Base-by-base conservation (phyloP, 305 asterid species). In the Withania somnifera region DNA sequence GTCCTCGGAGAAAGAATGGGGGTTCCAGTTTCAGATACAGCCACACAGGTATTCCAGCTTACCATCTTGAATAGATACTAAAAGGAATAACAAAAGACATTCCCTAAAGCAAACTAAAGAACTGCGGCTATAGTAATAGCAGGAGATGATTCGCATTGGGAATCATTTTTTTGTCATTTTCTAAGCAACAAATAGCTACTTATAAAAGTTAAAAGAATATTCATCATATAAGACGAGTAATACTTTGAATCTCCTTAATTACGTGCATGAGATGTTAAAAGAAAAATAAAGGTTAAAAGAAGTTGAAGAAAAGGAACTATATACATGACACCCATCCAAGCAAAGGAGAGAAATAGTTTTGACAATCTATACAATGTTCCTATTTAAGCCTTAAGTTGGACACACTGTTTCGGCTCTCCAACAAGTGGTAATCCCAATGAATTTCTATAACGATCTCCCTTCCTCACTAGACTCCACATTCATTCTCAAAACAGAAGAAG, bases 401-500 rank as follows among this genome's bases (percentile, higher is more conserved):
- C 24, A 73, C 58, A 14, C 60, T 50, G 80, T 28, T 75, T 75
- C 61, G 51, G 24, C 63, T 51, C 80, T 75, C 47, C n/a, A 28
- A 50, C 17, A 38, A 50, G 6, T 75, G 47, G 45, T 45, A 17
- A 34, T 26, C 40, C 28, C 24, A 66, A 22, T 77, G 17, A 32
- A 63, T 24, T 57, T 86, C 89, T 89, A 90, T 79, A 82, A 58
- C 8, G 82, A 36, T 82, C 54, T 64, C 57, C 47, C 82, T 45
- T 77, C 89, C 83, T 58, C 85, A 45, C 50, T 81, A 77, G 78
- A 17, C 19, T 79, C 89, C 28, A 87, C 47, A n/a, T 84, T 82
- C 82, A 82, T 84, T 85, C 87, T 87, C 87, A 90, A 66, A 83
- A 86, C 24, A 34, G 89, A 69, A 36, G 77, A 89, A 26, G 93